Conservation (phyloP, 2,329 filamentous ascomycete genomes). For the Acephala macrosclerotiorum region DNA sequence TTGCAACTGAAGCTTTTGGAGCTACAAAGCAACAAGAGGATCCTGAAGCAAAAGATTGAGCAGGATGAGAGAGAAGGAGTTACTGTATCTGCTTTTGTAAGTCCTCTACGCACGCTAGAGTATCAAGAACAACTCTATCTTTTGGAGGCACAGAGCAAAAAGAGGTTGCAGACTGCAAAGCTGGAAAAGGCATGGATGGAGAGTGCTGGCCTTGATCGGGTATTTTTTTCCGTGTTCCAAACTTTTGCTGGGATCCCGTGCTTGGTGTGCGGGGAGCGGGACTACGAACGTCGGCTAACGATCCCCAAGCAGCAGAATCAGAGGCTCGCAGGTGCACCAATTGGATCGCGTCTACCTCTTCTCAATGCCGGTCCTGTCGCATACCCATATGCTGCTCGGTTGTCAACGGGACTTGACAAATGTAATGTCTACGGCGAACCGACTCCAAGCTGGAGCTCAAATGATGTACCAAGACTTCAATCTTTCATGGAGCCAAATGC, state of each 20-base stretch:
- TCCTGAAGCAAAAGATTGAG: background rate
- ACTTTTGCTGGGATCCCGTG: background rate
- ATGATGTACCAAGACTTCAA: background rate
- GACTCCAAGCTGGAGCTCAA: no score
- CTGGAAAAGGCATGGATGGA: background rate
- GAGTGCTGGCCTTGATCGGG: background rate
- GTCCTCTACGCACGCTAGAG: background rate
- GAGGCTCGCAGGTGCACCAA: background rate
- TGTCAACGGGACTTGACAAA: no score
- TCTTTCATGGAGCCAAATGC: background rate
- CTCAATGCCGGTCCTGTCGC: background rate
- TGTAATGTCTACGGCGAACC: no score
- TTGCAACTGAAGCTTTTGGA: slow-evolving; percentile 2
- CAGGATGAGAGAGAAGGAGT: background rate
- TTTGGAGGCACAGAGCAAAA: background rate
- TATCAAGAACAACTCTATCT: background rate
- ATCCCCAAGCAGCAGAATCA: background rate
- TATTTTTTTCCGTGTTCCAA: background rate
- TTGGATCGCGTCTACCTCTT: no score
- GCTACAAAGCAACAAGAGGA: background rate
- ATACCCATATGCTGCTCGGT: background rate
- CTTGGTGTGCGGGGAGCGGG: background rate
- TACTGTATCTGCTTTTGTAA: background rate
- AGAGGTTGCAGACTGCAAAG: background rate
- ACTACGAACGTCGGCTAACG: background rate